These are phyloP conservation scores for Colletotrichum sp. DNA, from an alignment of 2,329 filamentous ascomycete species.

Conservation along the genomic window DNA sequence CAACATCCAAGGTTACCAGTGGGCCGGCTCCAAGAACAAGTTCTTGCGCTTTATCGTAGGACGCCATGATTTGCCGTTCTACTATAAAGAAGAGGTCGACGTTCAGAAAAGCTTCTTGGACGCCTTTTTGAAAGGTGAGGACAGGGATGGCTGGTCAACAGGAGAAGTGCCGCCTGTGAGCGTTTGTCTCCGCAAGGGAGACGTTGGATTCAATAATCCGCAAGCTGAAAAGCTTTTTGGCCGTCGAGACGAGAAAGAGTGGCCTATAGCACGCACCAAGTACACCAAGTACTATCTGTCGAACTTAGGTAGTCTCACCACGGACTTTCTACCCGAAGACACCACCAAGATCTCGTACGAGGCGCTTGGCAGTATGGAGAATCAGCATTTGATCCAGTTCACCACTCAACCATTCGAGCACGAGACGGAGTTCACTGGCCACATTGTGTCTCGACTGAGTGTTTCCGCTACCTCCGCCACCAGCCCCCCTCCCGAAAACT, in stretches of 20 bases:
- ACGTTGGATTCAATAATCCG: conserved; percentile 70
- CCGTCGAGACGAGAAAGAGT: conserved; percentile 63
- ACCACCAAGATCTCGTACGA: no score
- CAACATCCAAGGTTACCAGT: conserved; percentile 68
- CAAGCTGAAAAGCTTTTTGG: conserved; percentile 60
- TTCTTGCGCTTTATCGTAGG: conserved; percentile 74
- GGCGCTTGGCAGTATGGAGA: no score
- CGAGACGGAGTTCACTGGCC: no score
- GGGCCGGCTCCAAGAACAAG: conserved; percentile 70
- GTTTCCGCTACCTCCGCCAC: no score
- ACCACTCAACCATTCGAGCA: no score
- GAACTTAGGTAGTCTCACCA: no score
- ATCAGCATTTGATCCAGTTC: no score
- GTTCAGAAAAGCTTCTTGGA: conserved; percentile 72
- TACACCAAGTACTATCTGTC: conserved; percentile 66
- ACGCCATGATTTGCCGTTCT: conserved; percentile 75
- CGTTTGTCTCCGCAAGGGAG: conserved; percentile 67
- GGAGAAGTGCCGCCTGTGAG: conserved; percentile 66
- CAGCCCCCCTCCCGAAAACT: no score
- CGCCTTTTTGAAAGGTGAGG: conserved; percentile 72
- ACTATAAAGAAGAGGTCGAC: conserved; percentile 72
- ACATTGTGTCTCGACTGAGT: no score
- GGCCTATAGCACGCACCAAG: conserved; percentile 69
- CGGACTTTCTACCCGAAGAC: no score
- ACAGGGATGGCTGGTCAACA: conserved; percentile 63